Conservation (phyloP, 2,329 filamentous ascomycete species). For the Colletotrichum nymphaeae region DNA sequence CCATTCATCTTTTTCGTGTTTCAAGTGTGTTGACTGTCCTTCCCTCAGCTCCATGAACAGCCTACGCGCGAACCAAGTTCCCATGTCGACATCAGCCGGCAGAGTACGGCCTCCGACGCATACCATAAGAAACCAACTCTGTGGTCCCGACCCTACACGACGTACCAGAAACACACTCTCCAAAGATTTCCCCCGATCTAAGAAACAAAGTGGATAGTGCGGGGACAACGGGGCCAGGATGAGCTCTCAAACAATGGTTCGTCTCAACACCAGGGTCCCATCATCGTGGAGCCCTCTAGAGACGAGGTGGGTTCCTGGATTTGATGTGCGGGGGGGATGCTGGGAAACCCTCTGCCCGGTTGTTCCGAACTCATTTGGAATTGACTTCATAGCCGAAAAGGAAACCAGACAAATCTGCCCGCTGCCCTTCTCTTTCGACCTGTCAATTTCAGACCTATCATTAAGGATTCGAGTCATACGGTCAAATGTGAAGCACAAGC, state of each 20-base stretch:
- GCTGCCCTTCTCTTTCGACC: background rate
- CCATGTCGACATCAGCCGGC: too few relatives aligned
- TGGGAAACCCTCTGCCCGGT: background rate
- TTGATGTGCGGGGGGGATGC: background rate
- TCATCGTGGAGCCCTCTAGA: background rate
- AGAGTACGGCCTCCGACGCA: too few relatives aligned
- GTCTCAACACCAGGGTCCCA: background rate
- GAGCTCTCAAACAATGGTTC: background rate
- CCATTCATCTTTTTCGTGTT: too few relatives aligned
- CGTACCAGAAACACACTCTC: background rate
- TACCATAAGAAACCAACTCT: background rate
- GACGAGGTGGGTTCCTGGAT: fast-evolving
- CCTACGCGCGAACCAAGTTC: too few relatives aligned
- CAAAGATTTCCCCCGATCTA: background rate
- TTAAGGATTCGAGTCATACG: background rate
- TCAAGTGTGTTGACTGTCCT: too few relatives aligned
- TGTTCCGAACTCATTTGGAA: background rate
- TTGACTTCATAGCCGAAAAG: background rate
- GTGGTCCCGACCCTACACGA: background rate
- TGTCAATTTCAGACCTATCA: background rate
- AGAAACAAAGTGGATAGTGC: background rate
- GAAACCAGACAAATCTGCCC: background rate
- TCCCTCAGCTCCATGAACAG: too few relatives aligned
- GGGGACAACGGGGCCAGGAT: background rate
- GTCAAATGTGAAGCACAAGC: background rate